phyloP scores from a whole-genome alignment of 208 protist genomes.

The Acanthamoeba culbertsoni region DNA sequence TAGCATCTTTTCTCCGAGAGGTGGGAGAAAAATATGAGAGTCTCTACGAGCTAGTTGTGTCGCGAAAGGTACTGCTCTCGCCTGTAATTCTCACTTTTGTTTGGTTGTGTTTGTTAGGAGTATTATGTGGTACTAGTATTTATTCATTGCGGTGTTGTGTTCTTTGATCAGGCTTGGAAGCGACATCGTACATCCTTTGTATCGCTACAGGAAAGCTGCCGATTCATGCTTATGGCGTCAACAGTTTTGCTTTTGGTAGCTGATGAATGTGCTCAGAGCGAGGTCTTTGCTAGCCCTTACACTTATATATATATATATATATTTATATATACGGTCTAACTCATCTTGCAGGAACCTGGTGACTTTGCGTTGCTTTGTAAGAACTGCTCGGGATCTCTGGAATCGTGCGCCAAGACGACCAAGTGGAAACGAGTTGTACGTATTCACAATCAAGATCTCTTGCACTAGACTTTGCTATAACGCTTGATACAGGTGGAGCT shows the following conservation, averaged over 20 bases:
- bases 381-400: neutral
- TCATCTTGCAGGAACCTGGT: neutral
- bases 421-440: constrained; percentile 10
- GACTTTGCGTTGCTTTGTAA: constrained; percentile 27
- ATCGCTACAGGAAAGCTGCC: neutral
- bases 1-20: neutral
- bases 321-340: too few relatives aligned
- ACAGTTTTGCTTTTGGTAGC: neutral
- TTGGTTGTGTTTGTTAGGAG: too few relatives aligned
- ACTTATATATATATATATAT: too few relatives aligned
- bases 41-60: neutral
- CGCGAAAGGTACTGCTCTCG: neutral
- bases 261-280: neutral
- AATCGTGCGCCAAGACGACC: neutral
- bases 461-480: too few relatives aligned
- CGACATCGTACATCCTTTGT: constrained; percentile 5
- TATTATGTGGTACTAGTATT: too few relatives aligned
- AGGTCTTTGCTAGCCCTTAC: neutral
- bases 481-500: neutral
- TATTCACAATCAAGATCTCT: too few relatives aligned
- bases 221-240: neutral
- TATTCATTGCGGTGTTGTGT: neutral
- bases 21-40: neutral
- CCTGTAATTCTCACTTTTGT: too few relatives aligned
- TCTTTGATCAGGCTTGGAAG: constrained; percentile 2